These are phyloP conservation scores for Hura crepitans DNA, from an alignment of 441 rosid genomes.

Conservation along the genomic window DNA sequence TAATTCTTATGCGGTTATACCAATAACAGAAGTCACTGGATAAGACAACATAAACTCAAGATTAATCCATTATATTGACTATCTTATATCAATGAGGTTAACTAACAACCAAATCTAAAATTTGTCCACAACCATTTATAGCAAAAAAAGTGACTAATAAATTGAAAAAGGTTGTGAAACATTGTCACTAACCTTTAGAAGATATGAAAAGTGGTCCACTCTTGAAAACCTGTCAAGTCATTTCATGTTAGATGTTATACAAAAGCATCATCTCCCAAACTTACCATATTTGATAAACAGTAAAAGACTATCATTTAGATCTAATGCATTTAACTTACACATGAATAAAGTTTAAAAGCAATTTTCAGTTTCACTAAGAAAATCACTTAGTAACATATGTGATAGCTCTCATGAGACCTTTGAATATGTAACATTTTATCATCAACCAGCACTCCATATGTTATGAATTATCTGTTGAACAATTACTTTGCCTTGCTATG, in stretches of 20 bases:
- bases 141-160: not conserved
- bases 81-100: not conserved
- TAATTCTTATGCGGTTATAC: not conserved
- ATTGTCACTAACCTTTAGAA: constrained; percentile 67
- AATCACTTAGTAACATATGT: not conserved
- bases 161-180: constrained; percentile 10
- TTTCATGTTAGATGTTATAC: constrained; percentile 18
- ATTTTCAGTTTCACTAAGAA: too few species aligned
- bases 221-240: constrained; percentile 73
- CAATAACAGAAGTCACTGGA: not conserved
- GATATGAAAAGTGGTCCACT: constrained; percentile 96
- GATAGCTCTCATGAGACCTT: not conserved
- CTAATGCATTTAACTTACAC: not conserved
- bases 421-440: not conserved
- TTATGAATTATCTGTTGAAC: not conserved
- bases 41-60: not conserved
- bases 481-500: not conserved
- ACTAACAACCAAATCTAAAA: not conserved
- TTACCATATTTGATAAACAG: not conserved
- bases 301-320: constrained; percentile 9
- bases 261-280: constrained; percentile 11
- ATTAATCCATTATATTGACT: not conserved
- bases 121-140: constrained; percentile 3
- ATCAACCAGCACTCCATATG: not conserved
- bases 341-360: not conserved